These are phyloP conservation scores for Speleostelium caveatum DNA, from an alignment of 78 protist species.

Conservation along the genomic window DNA sequence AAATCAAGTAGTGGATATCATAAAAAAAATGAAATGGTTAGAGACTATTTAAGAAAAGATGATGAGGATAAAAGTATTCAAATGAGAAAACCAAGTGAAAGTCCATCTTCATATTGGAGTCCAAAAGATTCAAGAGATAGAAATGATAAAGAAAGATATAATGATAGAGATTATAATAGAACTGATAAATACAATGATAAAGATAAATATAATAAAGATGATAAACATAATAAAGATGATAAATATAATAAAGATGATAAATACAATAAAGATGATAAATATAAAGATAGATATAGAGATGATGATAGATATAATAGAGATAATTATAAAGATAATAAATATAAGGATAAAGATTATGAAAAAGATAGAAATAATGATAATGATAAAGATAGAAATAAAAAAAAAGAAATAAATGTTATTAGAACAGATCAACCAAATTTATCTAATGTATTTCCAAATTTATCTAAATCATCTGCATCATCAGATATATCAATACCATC, in stretches of 20 bases:
- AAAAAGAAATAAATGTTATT: neutral
- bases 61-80: conserved; percentile 1
- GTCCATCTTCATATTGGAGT: too few species aligned
- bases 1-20: neutral
- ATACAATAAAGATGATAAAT: neutral
- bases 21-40: conserved; percentile 7
- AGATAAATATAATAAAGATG: neutral
- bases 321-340: neutral
- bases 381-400: conserved; percentile 4
- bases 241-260: too few species aligned
- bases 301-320: conserved; percentile 17
- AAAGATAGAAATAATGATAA: conserved; percentile 27
- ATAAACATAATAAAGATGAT: neutral
- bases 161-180: conserved; percentile 26
- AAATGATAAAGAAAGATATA: conserved; percentile 8
- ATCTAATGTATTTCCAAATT: conserved; percentile 27
- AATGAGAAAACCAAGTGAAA: conserved; percentile 46
- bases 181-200: neutral
- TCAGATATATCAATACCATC: neutral
- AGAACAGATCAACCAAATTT: conserved; percentile 61
- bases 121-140: too few species aligned
- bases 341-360: too few species aligned
- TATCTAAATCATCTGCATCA: neutral
- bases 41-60: conserved; percentile 46
- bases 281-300: conserved; percentile 20